These are phyloP conservation scores for Mycotypha africana DNA, from an alignment of 371 early-diverging fungal species.

Conservation along the genomic window DNA sequence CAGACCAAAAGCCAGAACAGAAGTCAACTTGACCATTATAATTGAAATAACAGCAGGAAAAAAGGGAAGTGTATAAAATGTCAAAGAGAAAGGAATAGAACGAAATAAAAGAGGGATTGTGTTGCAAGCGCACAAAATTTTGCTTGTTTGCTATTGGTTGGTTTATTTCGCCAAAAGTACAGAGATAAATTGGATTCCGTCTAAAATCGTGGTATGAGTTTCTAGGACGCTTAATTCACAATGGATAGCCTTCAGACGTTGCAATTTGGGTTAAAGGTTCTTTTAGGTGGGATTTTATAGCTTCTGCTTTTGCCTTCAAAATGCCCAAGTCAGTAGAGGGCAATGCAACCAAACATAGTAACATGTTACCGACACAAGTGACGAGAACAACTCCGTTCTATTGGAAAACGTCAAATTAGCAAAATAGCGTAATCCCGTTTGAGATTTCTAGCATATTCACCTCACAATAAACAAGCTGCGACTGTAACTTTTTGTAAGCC, in stretches of 20 bases:
- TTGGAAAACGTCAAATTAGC: not conserved
- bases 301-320: conserved; percentile 64
- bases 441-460: conserved; percentile 30
- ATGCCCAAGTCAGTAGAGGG: conserved; percentile 61
- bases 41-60: conserved; percentile 2
- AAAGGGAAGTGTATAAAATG: conserved; percentile 7
- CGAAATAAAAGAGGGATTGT: not conserved
- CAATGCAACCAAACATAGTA: conserved; percentile 67
- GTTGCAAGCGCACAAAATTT: too few relatives aligned
- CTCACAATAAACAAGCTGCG: conserved; percentile 64
- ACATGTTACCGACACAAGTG: conserved; percentile 56
- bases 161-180: not conserved
- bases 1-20: conserved; percentile 17
- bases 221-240: too few relatives aligned
- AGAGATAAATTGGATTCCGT: not conserved
- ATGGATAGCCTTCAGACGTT: conserved; percentile 24
- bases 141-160: conserved; percentile 7
- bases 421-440: not conserved
- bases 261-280: conserved; percentile 52
- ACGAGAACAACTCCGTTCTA: conserved; percentile 66
- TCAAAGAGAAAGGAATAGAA: conserved; percentile 10
- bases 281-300: conserved; percentile 52
- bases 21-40: conserved; percentile 18
- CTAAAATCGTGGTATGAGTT: too few relatives aligned
- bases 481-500: conserved; percentile 35